Evolutionary conservation across 495 filamentous ascomycete genomes (phyloP), one percentile per base, ranked within the genome.

Genomic region (Penicillium soppii): DNA sequence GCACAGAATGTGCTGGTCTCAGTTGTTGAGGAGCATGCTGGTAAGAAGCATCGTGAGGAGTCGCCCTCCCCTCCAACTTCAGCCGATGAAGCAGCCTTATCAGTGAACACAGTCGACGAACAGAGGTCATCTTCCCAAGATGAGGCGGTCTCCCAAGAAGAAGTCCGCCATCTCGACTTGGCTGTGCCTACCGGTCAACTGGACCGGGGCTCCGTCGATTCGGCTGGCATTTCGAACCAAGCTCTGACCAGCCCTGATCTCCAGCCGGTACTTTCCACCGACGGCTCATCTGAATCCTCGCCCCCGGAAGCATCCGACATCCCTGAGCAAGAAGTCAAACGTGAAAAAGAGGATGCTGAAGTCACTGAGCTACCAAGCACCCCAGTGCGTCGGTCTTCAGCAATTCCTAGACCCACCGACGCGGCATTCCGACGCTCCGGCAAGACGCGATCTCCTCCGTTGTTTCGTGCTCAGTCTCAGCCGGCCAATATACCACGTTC

Each of bases 391-490:
- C 50, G 49, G 13, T 65, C 65, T 20, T 82, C 82, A 13, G 70
- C 66, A 2, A 83, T 84, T 50, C 81, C 81, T 22, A 67, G 81
- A 50, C 75, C 68, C 44, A 52, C 70, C 15, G 77, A 81, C 41
- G 70, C 45, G 57, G 77, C 58, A 53, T 76, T 53, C 48, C 70
- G 61, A 37, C 69, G 56, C 41, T 47, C 57, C 38, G 63, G 68
- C 13, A 70, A 69, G 43, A 57, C 75, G 35, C 74, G 79, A 17
- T 86, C 85, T 32, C 86, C 88, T 36, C 83, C 86, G 1, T 70
- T 92, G 43, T 59, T 80, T 39, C 84, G 90, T 30, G 79, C 89
- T 17, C 78, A 89, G 40, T 86, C 88, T 16, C 87, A 91, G 45
- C 89, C 90, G 15, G 69, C 63, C 8, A 73, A 77, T 43, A 44